Percentiles rank a stretch among this genome's conserved stretches.
phyloP scores from a whole-genome alignment of 768 basidiomycete genomes.

The Mrakia hoshinonis region DNA sequence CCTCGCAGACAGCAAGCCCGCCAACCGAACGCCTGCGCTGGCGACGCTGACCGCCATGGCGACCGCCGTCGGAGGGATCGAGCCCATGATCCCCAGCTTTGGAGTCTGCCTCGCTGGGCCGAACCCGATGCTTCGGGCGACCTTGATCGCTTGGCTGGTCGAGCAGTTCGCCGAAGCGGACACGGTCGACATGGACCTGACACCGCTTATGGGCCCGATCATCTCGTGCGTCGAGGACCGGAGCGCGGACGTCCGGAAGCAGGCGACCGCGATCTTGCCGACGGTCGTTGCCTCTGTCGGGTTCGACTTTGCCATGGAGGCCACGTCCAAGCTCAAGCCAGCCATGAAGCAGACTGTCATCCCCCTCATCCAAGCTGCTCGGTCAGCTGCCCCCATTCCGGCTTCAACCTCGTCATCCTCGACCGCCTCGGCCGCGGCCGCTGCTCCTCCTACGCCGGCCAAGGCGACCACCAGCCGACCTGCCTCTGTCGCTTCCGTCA shows the following conservation, averaged over 20 bases:
- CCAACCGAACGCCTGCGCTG: conserved; percentile 66
- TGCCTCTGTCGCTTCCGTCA: conserved; percentile 2
- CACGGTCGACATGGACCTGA: conserved; percentile 54
- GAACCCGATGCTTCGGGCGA: conserved; percentile 76
- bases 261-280: conserved; percentile 72
- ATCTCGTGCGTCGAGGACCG: conserved; percentile 82
- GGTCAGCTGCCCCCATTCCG: conserved; percentile 28
- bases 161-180: conserved; percentile 60
- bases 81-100: conserved; percentile 68
- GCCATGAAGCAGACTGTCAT: conserved; percentile 75
- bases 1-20: conserved; percentile 85
- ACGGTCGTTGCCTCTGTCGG: conserved; percentile 64
- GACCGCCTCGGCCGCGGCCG: background rate
- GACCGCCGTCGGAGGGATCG: conserved; percentile 72
- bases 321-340: conserved; percentile 78
- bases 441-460: conserved; percentile 1
- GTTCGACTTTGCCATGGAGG: conserved; percentile 74
- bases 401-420: conserved; percentile 12
- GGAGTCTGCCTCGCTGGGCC: conserved; percentile 70
- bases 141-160: conserved; percentile 64
- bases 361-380: conserved; percentile 79
- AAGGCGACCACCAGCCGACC: conserved; percentile 1
- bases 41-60: conserved; percentile 74
- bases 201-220: conserved; percentile 55
- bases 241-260: conserved; percentile 82